phyloP scores from a whole-genome alignment of 768 basidiomycete species.

The Tubosaeta brunneosetosa region DNA sequence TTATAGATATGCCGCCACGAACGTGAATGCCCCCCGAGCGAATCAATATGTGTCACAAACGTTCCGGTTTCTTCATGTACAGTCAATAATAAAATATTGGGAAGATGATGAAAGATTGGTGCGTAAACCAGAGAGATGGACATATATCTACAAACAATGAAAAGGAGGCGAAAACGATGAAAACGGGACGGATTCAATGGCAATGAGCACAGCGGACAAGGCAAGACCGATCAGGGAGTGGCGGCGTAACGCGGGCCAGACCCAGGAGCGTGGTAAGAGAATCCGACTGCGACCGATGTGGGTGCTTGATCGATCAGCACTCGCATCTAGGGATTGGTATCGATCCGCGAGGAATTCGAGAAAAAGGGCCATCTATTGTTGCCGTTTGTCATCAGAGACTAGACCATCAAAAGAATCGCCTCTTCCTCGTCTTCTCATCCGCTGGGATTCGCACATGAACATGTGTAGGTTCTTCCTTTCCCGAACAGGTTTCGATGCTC shows the following conservation, averaged over 20 bases:
- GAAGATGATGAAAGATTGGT: constrained; percentile 13
- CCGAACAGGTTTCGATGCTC: constrained; percentile 64
- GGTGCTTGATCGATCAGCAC: constrained; percentile 11
- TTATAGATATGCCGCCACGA: not conserved
- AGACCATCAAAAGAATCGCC: constrained; percentile 59
- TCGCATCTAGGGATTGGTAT: not conserved
- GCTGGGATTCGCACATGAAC: constrained; percentile 67
- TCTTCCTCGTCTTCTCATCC: constrained; percentile 71
- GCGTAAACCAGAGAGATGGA: not conserved
- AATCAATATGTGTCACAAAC: constrained; percentile 4
- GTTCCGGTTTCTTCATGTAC: constrained; percentile 10
- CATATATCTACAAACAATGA: constrained; percentile 10
- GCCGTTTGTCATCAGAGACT: not conserved
- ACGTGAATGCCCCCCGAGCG: not conserved
- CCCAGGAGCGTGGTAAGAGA: not conserved
- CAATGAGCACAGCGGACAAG: not conserved
- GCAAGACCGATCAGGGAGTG: not conserved
- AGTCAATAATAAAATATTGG: not conserved
- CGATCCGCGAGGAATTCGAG: constrained; percentile 8
- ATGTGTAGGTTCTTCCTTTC: constrained; percentile 47
- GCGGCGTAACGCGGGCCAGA: not conserved
- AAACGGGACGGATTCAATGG: not conserved
- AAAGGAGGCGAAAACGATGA: not conserved
- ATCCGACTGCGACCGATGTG: not conserved
- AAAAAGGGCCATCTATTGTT: constrained; percentile 1